phyloP scores from a whole-genome alignment of 2,329 filamentous ascomycete species.

The Calonectria hongkongensis region DNA sequence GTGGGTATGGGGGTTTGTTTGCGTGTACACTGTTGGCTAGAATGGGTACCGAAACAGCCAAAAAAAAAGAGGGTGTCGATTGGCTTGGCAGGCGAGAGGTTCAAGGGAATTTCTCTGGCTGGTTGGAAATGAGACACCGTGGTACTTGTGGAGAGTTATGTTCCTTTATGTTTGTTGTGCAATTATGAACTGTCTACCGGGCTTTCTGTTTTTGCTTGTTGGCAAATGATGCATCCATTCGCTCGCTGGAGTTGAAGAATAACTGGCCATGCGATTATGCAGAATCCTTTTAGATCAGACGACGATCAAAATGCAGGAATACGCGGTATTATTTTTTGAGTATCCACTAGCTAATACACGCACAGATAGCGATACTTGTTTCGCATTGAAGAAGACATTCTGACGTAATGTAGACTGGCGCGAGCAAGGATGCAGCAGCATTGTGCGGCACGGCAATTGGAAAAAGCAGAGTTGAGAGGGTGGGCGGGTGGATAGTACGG shows the following conservation, averaged over 20 bases:
- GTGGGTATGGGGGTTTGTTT: slow-evolving; percentile 19
- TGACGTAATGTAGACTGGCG: slow-evolving; percentile 7
- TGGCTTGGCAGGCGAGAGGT: slow-evolving; percentile 49
- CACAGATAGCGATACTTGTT: neutral
- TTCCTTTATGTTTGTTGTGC: no score
- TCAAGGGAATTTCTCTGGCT: neutral
- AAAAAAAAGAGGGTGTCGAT: slow-evolving; percentile 39
- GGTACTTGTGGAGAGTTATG: no score
- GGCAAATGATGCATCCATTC: no score
- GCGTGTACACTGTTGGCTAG: slow-evolving; percentile 50
- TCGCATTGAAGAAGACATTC: neutral
- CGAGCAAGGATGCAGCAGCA: neutral
- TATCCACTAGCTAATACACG: neutral
- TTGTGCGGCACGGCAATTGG: slow-evolving; percentile 14
- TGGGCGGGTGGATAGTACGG: neutral
- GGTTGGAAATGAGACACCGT: neutral
- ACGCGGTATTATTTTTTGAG: neutral
- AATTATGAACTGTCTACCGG: no score
- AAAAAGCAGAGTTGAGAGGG: neutral
- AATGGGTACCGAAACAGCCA: slow-evolving; percentile 46
- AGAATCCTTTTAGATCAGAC: neutral
- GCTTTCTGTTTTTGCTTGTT: no score
- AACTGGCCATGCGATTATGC: no score
- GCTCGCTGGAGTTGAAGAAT: no score
- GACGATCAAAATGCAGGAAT: neutral